Conservation (phyloP, 441 rosid species). For the Corymbia citriodora region DNA sequence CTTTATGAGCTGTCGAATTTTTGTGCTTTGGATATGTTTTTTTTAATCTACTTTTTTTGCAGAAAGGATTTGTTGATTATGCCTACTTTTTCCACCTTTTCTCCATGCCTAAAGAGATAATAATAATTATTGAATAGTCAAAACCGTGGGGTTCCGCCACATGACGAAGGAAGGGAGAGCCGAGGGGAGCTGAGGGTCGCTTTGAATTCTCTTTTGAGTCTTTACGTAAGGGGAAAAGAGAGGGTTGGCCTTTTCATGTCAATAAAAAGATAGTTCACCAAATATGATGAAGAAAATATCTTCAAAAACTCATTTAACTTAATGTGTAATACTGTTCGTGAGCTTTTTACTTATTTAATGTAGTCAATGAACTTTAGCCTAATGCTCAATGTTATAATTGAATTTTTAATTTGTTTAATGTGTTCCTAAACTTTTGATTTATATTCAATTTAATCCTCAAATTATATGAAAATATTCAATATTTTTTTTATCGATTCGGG, state of each 20-base stretch:
- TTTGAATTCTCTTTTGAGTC: not conserved
- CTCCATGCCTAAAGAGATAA: not conserved
- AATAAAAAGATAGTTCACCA: not conserved
- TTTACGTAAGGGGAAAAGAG: not conserved
- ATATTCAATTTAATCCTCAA: rapidly evolving
- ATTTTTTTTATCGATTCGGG: not conserved
- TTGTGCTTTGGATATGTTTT: not conserved
- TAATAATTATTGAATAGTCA: not conserved
- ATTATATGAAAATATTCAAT: not conserved
- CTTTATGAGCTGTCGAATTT: not conserved
- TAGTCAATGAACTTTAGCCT: rapidly evolving
- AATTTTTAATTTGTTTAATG: not conserved
- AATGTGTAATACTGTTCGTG: rapidly evolving
- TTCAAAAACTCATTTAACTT: not conserved
- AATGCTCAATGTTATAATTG: rapidly evolving
- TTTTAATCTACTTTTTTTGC: not conserved
- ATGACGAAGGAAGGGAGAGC: not conserved
- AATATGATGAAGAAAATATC: not conserved
- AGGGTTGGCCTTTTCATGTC: not conserved
- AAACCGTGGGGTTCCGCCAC: not conserved
- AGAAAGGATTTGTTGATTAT: not conserved
- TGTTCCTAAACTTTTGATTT: not conserved
- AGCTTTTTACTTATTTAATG: not conserved
- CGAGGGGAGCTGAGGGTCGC: not conserved
- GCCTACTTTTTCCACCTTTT: not conserved